Evolutionary conservation across 23 red algal species (phyloP).

Genomic region (Chondrus crispus): DNA sequence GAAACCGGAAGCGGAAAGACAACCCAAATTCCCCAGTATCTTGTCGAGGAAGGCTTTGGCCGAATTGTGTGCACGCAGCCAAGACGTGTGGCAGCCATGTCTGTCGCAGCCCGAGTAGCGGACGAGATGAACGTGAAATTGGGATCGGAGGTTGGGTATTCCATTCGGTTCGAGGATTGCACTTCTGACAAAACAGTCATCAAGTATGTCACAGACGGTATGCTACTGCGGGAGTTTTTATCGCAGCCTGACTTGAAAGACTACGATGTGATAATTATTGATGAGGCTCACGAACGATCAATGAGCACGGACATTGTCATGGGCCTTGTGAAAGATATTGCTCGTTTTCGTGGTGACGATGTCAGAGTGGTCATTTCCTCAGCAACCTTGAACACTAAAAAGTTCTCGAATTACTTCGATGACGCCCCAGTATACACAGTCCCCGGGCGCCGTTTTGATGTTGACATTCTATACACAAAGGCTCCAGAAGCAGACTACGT

Average conservation of each 20-base stretch:
- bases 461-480: slow-evolving; percentile 74
- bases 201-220: slow-evolving; percentile 97
- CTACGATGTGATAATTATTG: slow-evolving; percentile 88
- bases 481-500: slow-evolving; percentile 81
- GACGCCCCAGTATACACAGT: slow-evolving; percentile 84
- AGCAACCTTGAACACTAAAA: slow-evolving; percentile 84
- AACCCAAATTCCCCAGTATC: slow-evolving; percentile 84
- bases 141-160: slow-evolving; percentile 89
- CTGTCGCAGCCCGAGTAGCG: slow-evolving; percentile 89
- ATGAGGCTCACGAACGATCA: slow-evolving; percentile 98
- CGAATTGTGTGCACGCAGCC: slow-evolving; percentile 83
- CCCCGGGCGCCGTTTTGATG: slow-evolving; percentile 83
- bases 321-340: slow-evolving; percentile 86
- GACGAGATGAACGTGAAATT: slow-evolving; percentile 83
- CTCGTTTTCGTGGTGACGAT: slow-evolving; percentile 66
- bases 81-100: slow-evolving; percentile 92
- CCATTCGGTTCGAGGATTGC: slow-evolving; percentile 96
- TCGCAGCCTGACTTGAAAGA: slow-evolving; percentile 73
- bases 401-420: slow-evolving; percentile 87
- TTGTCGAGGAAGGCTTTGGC: slow-evolving; percentile 76
- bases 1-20: slow-evolving; percentile 94
- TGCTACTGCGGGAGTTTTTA: slow-evolving; percentile 87
- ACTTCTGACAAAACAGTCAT: slow-evolving; percentile 76
- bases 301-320: slow-evolving; percentile 93
- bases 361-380: slow-evolving; percentile 81